A percentile compares a stretch with the other conserved stretches of the same genome.
Conservation (phyloP, 78 protist species). For the Anaeramoeba ignava region DNA sequence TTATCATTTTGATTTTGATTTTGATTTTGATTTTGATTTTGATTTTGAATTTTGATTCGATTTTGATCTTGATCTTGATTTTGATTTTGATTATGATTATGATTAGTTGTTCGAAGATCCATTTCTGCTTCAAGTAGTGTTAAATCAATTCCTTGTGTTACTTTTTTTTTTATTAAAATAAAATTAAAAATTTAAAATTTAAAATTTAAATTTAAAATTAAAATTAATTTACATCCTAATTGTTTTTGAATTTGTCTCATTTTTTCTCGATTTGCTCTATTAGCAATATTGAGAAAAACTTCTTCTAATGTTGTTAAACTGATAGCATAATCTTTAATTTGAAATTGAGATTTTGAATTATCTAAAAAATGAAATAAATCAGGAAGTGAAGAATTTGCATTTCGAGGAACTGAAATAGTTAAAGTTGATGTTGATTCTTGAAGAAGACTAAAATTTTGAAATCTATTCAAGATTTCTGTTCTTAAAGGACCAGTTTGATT, state of each 20-base stretch:
- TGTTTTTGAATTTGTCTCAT: not conserved
- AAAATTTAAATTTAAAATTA: too few relatives aligned
- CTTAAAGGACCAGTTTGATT: not conserved
- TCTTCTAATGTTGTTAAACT: constrained; percentile 40
- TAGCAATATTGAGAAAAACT: constrained; percentile 28
- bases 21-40: too few relatives aligned
- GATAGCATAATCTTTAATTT: constrained; percentile 13
- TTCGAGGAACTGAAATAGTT: not conserved
- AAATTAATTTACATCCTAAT: not conserved
- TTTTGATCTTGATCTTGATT: too few relatives aligned
- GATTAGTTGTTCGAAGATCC: too few relatives aligned
- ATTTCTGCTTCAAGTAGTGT: too few relatives aligned
- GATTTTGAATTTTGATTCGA: too few relatives aligned
- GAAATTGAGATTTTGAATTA: not conserved
- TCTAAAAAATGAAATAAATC: not conserved
- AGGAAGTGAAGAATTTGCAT: not conserved
- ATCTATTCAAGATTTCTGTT: not conserved
- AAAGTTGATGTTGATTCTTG: not conserved
- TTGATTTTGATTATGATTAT: too few relatives aligned
- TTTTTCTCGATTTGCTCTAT: not conserved
- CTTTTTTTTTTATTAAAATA: too few relatives aligned
- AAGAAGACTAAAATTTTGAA: not conserved
- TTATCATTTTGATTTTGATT: too few relatives aligned
- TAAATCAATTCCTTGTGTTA: too few relatives aligned
- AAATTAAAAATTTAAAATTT: too few relatives aligned